Base-by-base conservation (phyloP, 306 rosid genomes). In the Bauhinia variegata region DNA sequence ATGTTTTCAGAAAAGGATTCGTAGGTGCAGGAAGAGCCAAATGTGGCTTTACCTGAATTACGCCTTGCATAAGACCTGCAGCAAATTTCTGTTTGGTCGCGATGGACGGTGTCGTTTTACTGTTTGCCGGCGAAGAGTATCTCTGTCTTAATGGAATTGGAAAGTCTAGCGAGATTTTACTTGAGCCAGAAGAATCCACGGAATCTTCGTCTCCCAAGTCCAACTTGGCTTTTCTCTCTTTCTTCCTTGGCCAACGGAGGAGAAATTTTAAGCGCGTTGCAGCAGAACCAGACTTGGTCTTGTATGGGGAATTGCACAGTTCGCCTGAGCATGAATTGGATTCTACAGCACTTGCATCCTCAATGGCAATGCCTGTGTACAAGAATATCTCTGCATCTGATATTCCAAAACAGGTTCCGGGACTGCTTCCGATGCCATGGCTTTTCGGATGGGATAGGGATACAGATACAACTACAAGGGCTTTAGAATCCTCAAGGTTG, bases 331-430 rank as follows among this genome's bases (percentile, higher is more conserved):
- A 67, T 0, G 82, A 56, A 63, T 71, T 57, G 64, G 84, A 68
- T 70, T 78, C 82, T 43, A 61, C 48, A n/a, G n/a, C n/a, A 32
- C 84, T 80, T 39, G 58, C 64, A 19, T 79, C 85, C 51, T 43
- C 75, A 68, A 70, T 79, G 37, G 66, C 75, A 19, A 79, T 74
- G 15, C 88, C 92, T 0, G 96, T 86, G 84, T 87, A 87, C 70
- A 87, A 57, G 85, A 92, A 87, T 60, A 89, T 89, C 87, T 92
- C 98, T 15, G 89, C 88, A 76, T 92, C 98, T 15, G 96, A 91
- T 47, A 92, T 86, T 82, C 93, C 76, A 65, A 92, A 92, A 16
- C 89, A 89, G 53, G 93, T 89, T 18, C 98, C 98, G 8, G 96
- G 96, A 78, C 91, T 89, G 7, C 68, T 70, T 17, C 88, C 88